Evolutionary conservation across 2,329 filamentous ascomycete species (phyloP), one percentile per base, ranked within the genome.

Genomic region (Dothideomycetes sp.): DNA sequence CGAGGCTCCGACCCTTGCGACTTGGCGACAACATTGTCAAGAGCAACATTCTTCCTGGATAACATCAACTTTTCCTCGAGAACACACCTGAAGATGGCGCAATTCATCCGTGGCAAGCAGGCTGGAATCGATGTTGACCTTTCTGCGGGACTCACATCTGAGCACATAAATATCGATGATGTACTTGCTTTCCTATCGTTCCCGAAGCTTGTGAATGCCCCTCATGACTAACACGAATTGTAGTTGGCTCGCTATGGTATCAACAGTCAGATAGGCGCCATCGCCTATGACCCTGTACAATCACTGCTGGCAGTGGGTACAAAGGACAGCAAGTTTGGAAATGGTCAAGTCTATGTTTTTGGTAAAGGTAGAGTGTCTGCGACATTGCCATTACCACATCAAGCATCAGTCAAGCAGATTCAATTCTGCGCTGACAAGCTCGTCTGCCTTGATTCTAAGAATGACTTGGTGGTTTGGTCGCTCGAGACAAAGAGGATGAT

Each of bases 221-320:
- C 22, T 24, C 22, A 7, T 24, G 22, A 11, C 12, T 24, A 7
- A 11, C 22, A 7, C 7, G 22, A 11, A 24, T 24, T 24, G 25
- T 49, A 73, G 69, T 67, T 86, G 53, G 75, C 76, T 37, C 78
- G 84, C 48, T 89, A 83, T 60, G 86, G 88, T 46, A 80, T 95
- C 61, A 69, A 69, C 51, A 65, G 60, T 17, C 74, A 74, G 51
- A 70, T 73, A 53, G 86, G 84, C 53, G 83, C 82, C 49, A 67
- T 96, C 49, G 83, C 87, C 46, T 96, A 94, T 66, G 88, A 96
- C 51, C 88, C 91, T 1, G 74, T 95, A 10, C 91, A 98, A 59
- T 94, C 88, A 19, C 78, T 98, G 43, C 73, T 98, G 37, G 91
- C 91, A 29, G 77, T 96, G 48, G 91, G 87, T 45, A 98, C 91